Conservation (phyloP, 495 filamentous ascomycete species). For the Sphaerosporella brunnea region DNA sequence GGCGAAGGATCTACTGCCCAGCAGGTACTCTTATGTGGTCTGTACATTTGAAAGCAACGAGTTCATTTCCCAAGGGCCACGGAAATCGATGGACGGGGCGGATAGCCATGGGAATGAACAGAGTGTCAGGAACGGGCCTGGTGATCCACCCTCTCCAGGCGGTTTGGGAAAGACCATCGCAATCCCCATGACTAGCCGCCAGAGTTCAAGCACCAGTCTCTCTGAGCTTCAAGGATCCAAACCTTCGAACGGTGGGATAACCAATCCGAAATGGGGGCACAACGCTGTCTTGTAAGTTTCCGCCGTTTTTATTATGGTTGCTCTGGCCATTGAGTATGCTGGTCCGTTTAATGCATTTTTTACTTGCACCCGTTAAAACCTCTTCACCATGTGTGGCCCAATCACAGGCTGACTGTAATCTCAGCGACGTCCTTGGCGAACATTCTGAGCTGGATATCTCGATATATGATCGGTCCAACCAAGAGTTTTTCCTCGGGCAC, state of each 20-base stretch:
- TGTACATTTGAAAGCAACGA: constrained; percentile 95
- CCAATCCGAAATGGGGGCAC: constrained; percentile 87
- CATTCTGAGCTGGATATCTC: constrained; percentile 85
- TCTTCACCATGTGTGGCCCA: too few species aligned
- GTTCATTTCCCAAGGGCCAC: constrained; percentile 75
- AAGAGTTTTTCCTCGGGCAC: constrained; percentile 84
- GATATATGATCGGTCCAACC: constrained; percentile 70
- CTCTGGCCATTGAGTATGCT: too few species aligned
- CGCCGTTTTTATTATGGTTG: constrained; percentile 3
- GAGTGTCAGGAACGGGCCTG: constrained; percentile 3
- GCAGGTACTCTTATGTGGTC: constrained; percentile 81
- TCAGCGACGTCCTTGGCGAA: constrained; percentile 82
- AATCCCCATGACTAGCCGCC: constrained; percentile 86
- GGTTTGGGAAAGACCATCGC: constrained; percentile 43
- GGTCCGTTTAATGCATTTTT: too few species aligned
- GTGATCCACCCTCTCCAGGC: not conserved
- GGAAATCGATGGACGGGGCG: constrained; percentile 21
- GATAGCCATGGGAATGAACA: constrained; percentile 11
- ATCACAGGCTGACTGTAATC: constrained; percentile 26
- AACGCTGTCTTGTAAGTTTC: constrained; percentile 77
- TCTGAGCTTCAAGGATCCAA: constrained; percentile 53
- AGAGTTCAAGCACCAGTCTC: constrained; percentile 81
- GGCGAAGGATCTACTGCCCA: constrained; percentile 61
- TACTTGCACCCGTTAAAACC: too few species aligned
- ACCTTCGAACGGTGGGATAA: constrained; percentile 43